Percentiles rank a stretch among this genome's conserved stretches.
These are phyloP conservation scores for Nicotiana knightiana DNA, from an alignment of 257 asterid species.

Conservation along the genomic window DNA sequence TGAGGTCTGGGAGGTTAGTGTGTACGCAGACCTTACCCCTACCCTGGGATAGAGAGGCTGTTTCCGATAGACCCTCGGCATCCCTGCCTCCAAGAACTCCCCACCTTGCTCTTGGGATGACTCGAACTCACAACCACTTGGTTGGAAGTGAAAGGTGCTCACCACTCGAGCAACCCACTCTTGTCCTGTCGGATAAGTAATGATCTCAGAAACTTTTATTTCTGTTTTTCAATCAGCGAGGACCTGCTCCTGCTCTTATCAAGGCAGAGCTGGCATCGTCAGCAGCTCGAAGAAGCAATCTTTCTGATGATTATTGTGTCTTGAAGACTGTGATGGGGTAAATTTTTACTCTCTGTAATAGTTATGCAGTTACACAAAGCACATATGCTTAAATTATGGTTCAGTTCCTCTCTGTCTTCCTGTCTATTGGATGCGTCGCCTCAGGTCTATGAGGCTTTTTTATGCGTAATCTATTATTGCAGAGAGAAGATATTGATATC, in stretches of 20 bases:
- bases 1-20: no score
- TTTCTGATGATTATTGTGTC: constrained; percentile 74
- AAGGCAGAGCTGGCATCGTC: constrained; percentile 95
- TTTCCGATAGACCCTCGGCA: no score
- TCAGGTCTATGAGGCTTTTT: background rate
- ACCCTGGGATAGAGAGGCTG: no score
- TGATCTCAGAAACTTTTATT: background rate
- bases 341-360: background rate
- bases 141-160: no score
- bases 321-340: constrained; percentile 89
- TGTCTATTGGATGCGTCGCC: background rate
- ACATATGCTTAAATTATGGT: background rate
- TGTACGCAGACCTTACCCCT: no score
- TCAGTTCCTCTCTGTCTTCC: background rate
- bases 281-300: constrained; percentile 66
- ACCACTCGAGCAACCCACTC: no score
- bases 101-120: no score
- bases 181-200: no score
- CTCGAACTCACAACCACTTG: no score
- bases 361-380: background rate
- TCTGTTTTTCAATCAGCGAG: constrained; percentile 37
- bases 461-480: background rate
- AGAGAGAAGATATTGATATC: background rate
- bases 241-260: constrained; percentile 42
- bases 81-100: no score